Evolutionary conservation across 163 green algal genomes (phyloP), one percentile per base, ranked within the genome.

Genomic region (Picocystis sp.): DNA sequence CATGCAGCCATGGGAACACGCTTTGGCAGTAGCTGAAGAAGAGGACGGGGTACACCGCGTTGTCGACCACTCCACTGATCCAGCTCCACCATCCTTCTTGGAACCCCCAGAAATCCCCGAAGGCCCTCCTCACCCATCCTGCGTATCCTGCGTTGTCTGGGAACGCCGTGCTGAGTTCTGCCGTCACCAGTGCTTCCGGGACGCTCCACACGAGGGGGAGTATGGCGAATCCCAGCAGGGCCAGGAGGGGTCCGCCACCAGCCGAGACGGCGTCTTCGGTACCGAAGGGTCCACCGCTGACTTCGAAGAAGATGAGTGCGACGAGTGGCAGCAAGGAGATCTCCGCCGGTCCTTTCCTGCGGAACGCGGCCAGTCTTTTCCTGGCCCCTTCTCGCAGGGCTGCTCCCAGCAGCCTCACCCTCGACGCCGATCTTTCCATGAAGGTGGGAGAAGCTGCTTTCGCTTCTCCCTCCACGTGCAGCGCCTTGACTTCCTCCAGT

Each of bases 91-190:
- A 83, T 0, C 87, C 86, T 67, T 96, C 84, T 70, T 92, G 81
- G 61, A 95, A 96, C n/a, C 87, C 87, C 83, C 82, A 94, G 53
- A 90, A 94, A 11, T 83, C 83, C 0, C 88, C 88, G 69, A 97
- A 97, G 0, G 88, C 88, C 3, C 83, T 83, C 9, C 86, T 92
- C 19, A 95, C 83, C 89, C 89, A 97, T 2, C 86, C 84, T 13
- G 95, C 88, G 60, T 91, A 97, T 29, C 88, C 87, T 42, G 73
- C 81, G 67, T 95, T 92, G 58, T 92, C 82, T 11, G 82, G 64
- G 22, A 72, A 71, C 12, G 83, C 72, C 10, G 86, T 96, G 13
- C 82, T 79, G 38, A 95, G 65, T 64, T 92, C 83, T 19, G 84
- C 86, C 3, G 86, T 94, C 50, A 96, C 77, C 49, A 97, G 71